These are phyloP conservation scores for Erucastrum elatum DNA, from an alignment of 345 rosid genomes.

Conservation along the genomic window DNA sequence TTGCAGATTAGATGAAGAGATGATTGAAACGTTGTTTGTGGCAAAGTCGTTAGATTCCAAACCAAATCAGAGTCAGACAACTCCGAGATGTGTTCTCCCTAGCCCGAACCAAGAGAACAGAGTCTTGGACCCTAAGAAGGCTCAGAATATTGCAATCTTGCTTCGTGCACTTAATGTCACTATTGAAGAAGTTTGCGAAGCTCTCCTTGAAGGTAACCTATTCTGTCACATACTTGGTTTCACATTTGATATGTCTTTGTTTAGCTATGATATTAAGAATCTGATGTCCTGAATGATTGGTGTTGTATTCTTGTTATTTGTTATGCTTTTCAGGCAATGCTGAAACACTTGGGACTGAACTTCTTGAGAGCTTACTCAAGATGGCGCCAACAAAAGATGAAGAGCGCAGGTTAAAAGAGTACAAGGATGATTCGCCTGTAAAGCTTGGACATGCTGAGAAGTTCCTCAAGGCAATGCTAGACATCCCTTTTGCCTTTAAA, in stretches of 20 bases:
- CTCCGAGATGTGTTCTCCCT: slow-evolving; percentile 60
- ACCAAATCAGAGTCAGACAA: slow-evolving; percentile 55
- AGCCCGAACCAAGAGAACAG: slow-evolving; percentile 66
- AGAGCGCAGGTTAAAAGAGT: slow-evolving; percentile 79
- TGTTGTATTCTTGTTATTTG: background rate
- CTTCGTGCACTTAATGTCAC: slow-evolving; percentile 92
- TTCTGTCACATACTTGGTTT: background rate
- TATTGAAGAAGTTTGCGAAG: slow-evolving; percentile 94
- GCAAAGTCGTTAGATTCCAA: slow-evolving; percentile 62
- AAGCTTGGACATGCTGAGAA: slow-evolving; percentile 94
- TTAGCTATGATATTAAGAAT: background rate
- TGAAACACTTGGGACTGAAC: slow-evolving; percentile 90
- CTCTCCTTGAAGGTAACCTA: slow-evolving; percentile 85
- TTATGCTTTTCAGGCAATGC: slow-evolving; percentile 64
- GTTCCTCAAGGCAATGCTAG: slow-evolving; percentile 80
- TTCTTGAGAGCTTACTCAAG: slow-evolving; percentile 86
- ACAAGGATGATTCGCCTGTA: slow-evolving; percentile 70
- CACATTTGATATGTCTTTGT: background rate
- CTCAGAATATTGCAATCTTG: slow-evolving; percentile 91
- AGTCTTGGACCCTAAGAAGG: slow-evolving; percentile 93
- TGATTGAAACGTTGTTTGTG: slow-evolving; percentile 90
- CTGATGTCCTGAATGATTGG: background rate
- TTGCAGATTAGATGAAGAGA: slow-evolving; percentile 98
- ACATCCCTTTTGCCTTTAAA: slow-evolving; percentile 91
- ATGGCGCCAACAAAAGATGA: slow-evolving; percentile 97